A percentile compares a stretch with the other conserved stretches of the same genome.
Evolutionary conservation across 805 yeast genomes (phyloP).

Genomic region (Barnettozyma sucrosica): DNA sequence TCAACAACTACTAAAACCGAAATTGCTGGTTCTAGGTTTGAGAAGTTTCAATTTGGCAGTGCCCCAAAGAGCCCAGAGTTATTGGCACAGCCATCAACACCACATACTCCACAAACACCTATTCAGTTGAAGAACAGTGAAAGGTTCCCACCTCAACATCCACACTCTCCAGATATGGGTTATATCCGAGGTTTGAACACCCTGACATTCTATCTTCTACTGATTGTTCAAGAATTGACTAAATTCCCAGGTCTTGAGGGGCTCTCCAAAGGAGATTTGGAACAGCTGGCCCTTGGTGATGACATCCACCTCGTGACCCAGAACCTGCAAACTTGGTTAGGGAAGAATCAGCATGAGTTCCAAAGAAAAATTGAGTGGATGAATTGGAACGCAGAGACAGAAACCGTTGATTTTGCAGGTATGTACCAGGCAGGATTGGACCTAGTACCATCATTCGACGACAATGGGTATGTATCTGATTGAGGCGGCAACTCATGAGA

Average conservation of each 20-base stretch:
- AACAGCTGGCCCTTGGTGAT: not conserved
- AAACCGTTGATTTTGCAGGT: slow-evolving; percentile 27
- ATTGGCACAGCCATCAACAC: not conserved
- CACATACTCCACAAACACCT: slow-evolving; percentile 1
- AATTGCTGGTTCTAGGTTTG: not conserved
- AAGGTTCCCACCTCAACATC: slow-evolving; percentile 68
- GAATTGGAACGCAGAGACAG: slow-evolving; percentile 9
- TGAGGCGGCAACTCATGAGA: not conserved
- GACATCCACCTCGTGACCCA: not conserved
- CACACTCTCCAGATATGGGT: slow-evolving; percentile 66
- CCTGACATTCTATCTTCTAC: slow-evolving; percentile 59
- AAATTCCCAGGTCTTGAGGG: not conserved
- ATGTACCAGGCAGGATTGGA: slow-evolving; percentile 19
- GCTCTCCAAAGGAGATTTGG: not conserved
- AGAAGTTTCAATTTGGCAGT: not conserved
- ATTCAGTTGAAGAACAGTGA: not conserved
- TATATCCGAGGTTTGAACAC: slow-evolving; percentile 76
- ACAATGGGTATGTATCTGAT: slow-evolving; percentile 24
- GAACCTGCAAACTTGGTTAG: not conserved
- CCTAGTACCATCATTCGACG: slow-evolving; percentile 22
- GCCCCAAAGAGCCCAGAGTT: not conserved
- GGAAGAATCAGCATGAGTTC: not conserved
- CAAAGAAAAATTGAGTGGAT: slow-evolving; percentile 8
- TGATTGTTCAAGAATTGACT: slow-evolving; percentile 52
- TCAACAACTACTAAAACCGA: not conserved